phyloP scores from a whole-genome alignment of 2,329 filamentous ascomycete species.

The Beauveria asiatica region DNA sequence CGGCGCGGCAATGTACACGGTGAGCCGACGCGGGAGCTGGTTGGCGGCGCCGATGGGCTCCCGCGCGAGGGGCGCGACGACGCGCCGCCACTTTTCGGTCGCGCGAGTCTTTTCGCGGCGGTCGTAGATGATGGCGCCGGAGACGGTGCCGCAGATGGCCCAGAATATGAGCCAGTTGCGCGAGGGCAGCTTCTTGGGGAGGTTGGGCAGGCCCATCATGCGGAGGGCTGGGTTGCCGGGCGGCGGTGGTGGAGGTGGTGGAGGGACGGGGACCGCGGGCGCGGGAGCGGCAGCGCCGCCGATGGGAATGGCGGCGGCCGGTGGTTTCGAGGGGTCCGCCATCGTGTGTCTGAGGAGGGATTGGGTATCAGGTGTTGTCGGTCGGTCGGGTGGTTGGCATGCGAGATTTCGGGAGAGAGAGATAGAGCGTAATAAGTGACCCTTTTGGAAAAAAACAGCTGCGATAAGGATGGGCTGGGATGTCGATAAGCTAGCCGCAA shows the following conservation, averaged over 20 bases:
- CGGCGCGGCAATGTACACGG: constrained; percentile 76
- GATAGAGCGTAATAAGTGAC: background rate
- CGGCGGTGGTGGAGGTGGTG: constrained; percentile 22
- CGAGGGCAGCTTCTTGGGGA: constrained; percentile 78
- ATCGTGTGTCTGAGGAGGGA: background rate
- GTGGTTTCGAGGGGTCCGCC: constrained; percentile 7
- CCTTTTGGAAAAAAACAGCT: constrained; percentile 9
- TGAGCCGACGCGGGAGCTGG: constrained; percentile 73
- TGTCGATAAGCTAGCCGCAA: background rate
- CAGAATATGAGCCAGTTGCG: constrained; percentile 98
- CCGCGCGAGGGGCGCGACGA: constrained; percentile 75
- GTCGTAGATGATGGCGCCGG: constrained; percentile 81
- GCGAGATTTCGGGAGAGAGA: background rate
- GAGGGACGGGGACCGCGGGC: constrained; percentile 22
- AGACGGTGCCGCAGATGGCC: constrained; percentile 66
- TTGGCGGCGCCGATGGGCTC: constrained; percentile 61
- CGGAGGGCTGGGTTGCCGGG: constrained; percentile 61
- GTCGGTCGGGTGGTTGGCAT: background rate
- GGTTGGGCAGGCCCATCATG: constrained; percentile 77
- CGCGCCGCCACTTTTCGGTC: constrained; percentile 76
- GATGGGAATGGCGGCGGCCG: constrained; percentile 10
- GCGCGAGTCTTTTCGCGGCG: constrained; percentile 79
- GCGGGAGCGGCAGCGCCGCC: constrained; percentile 19
- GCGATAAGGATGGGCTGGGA: constrained; percentile 1
- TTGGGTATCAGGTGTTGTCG: background rate